Evolutionary conservation across 257 asterid species (phyloP).

Genomic region (Salvia rosmarinus): DNA sequence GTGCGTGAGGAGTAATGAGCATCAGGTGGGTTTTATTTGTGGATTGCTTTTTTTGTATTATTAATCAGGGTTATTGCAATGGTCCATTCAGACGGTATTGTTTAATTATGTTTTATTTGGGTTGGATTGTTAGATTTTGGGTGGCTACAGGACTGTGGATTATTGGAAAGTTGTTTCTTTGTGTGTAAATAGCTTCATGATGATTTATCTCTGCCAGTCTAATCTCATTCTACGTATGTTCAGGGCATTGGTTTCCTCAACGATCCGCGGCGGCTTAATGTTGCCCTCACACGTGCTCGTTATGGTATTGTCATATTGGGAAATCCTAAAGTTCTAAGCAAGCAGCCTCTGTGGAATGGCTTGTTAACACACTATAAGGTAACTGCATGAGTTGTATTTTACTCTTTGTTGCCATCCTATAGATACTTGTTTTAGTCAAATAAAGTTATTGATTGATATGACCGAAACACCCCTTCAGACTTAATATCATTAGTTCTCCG

Average conservation of each 20-base stretch:
- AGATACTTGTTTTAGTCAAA: conserved; percentile 13
- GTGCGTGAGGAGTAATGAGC: conserved; percentile 98
- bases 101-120: background rate
- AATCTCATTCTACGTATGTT: conserved; percentile 26
- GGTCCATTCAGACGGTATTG: background rate
- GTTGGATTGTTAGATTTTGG: conserved; percentile 19
- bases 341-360: conserved; percentile 95
- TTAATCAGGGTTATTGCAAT: background rate
- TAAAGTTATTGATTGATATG: conserved; percentile 21
- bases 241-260: conserved; percentile 99
- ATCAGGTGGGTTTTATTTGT: conserved; percentile 64
- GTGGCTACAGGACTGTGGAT: background rate
- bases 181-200: background rate
- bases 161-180: conserved; percentile 1
- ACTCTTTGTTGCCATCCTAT: background rate
- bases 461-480: conserved; percentile 23
- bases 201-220: background rate
- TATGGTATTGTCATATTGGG: conserved; percentile 97
- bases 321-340: conserved; percentile 96
- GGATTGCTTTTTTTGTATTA: background rate
- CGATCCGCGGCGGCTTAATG: conserved; percentile 98
- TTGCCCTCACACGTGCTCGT: conserved; percentile 99
- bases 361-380: conserved; percentile 96
- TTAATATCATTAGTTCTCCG: conserved; percentile 19
- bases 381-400: conserved; percentile 30